phyloP scores from a whole-genome alignment of 352 stramenopile genomes.

The Elongisporangium prolatum region DNA sequence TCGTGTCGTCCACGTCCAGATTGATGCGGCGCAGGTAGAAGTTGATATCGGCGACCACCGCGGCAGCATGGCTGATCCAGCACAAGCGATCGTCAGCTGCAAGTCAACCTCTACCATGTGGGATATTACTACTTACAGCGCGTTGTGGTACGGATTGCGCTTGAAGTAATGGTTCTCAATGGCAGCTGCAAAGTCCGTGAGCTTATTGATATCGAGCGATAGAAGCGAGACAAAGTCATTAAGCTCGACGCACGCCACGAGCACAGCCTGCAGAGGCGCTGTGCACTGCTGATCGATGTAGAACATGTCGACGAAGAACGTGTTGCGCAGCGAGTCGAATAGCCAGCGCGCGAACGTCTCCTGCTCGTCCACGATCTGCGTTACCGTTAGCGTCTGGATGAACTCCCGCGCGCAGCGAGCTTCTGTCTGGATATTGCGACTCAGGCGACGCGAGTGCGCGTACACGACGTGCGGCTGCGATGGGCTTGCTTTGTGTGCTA shows the following conservation, averaged over 20 bases:
- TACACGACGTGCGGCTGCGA: slow-evolving; percentile 2
- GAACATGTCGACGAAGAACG: slow-evolving; percentile 66
- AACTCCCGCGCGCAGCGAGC: neutral
- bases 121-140: slow-evolving; percentile 45
- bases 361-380: slow-evolving; percentile 12
- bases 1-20: slow-evolving; percentile 45
- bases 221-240: slow-evolving; percentile 43
- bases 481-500: slow-evolving; percentile 3
- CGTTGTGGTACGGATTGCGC: slow-evolving; percentile 73
- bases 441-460: slow-evolving; percentile 15
- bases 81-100: neutral
- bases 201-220: slow-evolving; percentile 40
- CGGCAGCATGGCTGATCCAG: slow-evolving; percentile 37
- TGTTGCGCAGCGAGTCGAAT: slow-evolving; percentile 43
- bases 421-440: slow-evolving; percentile 12
- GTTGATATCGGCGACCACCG: slow-evolving; percentile 60
- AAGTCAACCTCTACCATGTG: neutral
- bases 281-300: slow-evolving; percentile 42
- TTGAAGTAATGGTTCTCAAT: slow-evolving; percentile 64
- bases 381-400: slow-evolving; percentile 7
- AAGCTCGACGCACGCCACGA: slow-evolving; percentile 51
- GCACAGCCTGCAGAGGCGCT: slow-evolving; percentile 40
- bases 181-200: slow-evolving; percentile 33
- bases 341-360: slow-evolving; percentile 44
- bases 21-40: slow-evolving; percentile 61